Base-by-base conservation (phyloP, 768 basidiomycete species). In the Cystofilobasidium capitatum region DNA sequence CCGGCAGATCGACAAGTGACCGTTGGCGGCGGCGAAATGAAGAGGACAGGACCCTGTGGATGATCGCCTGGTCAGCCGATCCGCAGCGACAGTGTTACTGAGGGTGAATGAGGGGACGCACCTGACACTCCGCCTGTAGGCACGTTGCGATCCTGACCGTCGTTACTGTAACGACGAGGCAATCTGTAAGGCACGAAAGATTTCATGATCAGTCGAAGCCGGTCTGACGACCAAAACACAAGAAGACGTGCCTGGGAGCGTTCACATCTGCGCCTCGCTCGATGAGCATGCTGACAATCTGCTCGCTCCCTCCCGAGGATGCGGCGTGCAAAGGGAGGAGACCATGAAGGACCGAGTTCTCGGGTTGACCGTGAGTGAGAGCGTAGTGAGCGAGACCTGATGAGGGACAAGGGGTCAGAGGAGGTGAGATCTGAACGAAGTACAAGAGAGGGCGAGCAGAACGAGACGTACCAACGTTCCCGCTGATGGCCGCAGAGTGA, bases 201-300 rank as follows among this genome's bases (percentile, higher is more conserved):
- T n/a, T n/a, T n/a, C n/a, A n/a, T 17, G 13, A 17, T 4, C 29
- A 31, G 13, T 14, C 29, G 2, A 31, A 24, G 47, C 33, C 51
- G 33, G 29, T 55, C 13, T 49, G 29, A 55, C 2, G 49, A 20
- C 70, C 35, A 63, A 26, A 68, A 71, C 35, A 16, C 24, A 51
- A n/a, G 62, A n/a, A n/a, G 17, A 58, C 83, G 69, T 62, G 89
- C 88, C 93, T 85, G 62, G 91, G 87, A 5, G 92, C 92, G 78
- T 98, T 98, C 36, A 97, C 94, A 75, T 99, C 96, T n/a, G 96
- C 96, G 26, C 96, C 94, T 66, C 85, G 81, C 70, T 96, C 90
- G 73, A 99, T 88, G 55, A 99, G 80, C 71, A 93, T 81, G 73
- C 85, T 83, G 45, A 98, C 91, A 51, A 97, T 88, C 66, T 86